Percentiles rank a stretch among this genome's conserved stretches.
These are phyloP conservation scores for Lactifluus hygrophoroides DNA, from an alignment of 768 basidiomycete genomes.

Conservation along the genomic window DNA sequence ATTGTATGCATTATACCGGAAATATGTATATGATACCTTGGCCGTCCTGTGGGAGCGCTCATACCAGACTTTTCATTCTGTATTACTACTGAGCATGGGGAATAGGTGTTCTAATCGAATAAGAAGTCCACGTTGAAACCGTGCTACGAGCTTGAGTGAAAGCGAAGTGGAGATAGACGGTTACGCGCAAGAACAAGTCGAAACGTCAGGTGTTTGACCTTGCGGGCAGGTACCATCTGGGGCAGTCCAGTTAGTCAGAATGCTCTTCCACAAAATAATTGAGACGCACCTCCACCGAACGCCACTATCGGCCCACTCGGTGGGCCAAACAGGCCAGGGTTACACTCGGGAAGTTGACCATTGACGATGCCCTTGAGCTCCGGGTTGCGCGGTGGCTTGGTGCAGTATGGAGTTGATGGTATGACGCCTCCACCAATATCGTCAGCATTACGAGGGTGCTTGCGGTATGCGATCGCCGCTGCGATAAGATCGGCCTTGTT, in stretches of 20 bases:
- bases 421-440: slow-evolving; percentile 32
- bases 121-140: not conserved
- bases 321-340: slow-evolving; percentile 45
- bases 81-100: not conserved
- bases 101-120: not conserved
- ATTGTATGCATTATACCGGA: slow-evolving; percentile 15
- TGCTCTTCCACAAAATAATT: not conserved
- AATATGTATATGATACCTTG: slow-evolving; percentile 12
- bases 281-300: slow-evolving; percentile 35
- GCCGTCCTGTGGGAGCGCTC: not conserved
- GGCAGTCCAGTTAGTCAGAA: not conserved
- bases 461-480: slow-evolving; percentile 36
- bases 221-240: slow-evolving; percentile 40
- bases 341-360: slow-evolving; percentile 44
- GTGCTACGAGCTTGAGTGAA: not conserved
- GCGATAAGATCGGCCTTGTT: slow-evolving; percentile 35
- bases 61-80: slow-evolving; percentile 4
- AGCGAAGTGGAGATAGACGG: not conserved
- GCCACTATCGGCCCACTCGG: slow-evolving; percentile 39
- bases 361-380: slow-evolving; percentile 43
- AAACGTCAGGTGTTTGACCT: slow-evolving; percentile 34
- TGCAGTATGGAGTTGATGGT: slow-evolving; percentile 46
- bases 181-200: slow-evolving; percentile 33
- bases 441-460: slow-evolving; percentile 37
- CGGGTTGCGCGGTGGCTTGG: slow-evolving; percentile 41